Evolutionary conservation across 2,329 filamentous ascomycete species (phyloP).

Genomic region (Purpureocillium lavendulum): DNA sequence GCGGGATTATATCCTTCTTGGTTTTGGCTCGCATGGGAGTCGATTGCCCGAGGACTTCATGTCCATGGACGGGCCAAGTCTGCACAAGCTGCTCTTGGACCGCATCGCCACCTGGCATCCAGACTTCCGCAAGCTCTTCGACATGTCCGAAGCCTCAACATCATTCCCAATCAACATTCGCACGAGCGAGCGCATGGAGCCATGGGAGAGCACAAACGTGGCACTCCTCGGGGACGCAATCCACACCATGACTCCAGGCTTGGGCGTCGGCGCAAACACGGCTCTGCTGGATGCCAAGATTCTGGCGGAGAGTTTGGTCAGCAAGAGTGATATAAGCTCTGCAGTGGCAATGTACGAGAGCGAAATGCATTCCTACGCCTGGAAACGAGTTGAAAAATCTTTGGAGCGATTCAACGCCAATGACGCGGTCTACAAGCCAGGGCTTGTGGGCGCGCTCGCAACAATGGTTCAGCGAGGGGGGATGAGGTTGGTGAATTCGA

Average conservation of each 20-base stretch:
- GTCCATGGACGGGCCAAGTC: constrained; percentile 3
- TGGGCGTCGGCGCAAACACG: constrained; percentile 11
- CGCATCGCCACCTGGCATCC: constrained; percentile 5
- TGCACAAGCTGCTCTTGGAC: constrained; percentile 3
- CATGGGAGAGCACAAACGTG: constrained; percentile 6
- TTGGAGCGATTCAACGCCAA: constrained; percentile 7
- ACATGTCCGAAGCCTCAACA: constrained; percentile 5
- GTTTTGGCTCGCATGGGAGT: constrained; percentile 3
- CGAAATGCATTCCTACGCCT: constrained; percentile 8
- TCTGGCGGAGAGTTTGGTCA: constrained; percentile 3
- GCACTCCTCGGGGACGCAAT: constrained; percentile 14
- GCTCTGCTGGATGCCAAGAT: constrained; percentile 11
- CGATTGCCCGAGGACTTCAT: constrained; percentile 2
- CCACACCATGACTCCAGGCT: constrained; percentile 14
- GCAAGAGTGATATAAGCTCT: background rate
- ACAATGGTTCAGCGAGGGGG: constrained; percentile 6
- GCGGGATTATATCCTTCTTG: constrained; percentile 8
- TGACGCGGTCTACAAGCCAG: constrained; percentile 7
- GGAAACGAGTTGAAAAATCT: constrained; percentile 8
- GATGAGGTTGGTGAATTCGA: constrained; percentile 4
- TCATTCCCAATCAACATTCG: constrained; percentile 7
- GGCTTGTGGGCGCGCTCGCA: constrained; percentile 4
- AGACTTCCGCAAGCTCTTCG: constrained; percentile 3
- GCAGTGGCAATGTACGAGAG: constrained; percentile 5
- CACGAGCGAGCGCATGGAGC: constrained; percentile 7